These are phyloP conservation scores for Vigna unguiculata DNA, from an alignment of 306 rosid species.

Conservation along the genomic window DNA sequence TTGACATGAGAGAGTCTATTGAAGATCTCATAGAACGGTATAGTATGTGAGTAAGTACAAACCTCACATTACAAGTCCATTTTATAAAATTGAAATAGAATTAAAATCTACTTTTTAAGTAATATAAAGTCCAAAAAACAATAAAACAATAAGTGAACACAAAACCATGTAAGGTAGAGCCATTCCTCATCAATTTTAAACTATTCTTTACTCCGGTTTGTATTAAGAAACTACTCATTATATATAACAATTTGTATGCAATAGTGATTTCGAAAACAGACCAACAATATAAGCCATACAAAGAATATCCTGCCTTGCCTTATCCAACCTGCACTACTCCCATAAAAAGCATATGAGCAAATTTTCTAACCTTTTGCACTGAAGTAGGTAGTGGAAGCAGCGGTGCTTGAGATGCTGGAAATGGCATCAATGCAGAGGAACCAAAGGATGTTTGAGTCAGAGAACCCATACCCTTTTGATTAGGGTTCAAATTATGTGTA, in stretches of 20 bases:
- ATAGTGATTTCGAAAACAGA: not conserved
- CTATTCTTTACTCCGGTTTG: not conserved
- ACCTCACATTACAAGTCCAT: too few species aligned
- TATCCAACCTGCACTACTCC: constrained; percentile 2
- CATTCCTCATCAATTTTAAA: not conserved
- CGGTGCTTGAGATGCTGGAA: constrained; percentile 56
- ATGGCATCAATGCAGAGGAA: constrained; percentile 48
- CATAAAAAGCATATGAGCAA: not conserved
- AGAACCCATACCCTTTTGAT: constrained; percentile 41
- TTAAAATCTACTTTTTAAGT: too few species aligned
- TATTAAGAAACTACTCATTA: not conserved
- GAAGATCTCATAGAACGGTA: too few species aligned
- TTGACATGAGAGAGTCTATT: too few species aligned
- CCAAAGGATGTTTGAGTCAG: constrained; percentile 44
- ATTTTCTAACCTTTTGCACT: constrained; percentile 57
- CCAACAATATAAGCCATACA: not conserved
- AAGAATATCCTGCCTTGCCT: constrained; percentile 9
- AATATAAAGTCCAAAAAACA: not conserved
- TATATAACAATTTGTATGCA: constrained; percentile 7
- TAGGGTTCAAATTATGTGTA: constrained; percentile 46
- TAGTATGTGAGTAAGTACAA: too few species aligned
- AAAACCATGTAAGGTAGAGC: constrained; percentile 3
- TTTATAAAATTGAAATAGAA: too few species aligned
- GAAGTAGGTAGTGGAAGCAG: constrained; percentile 62
- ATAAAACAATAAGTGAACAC: constrained; percentile 31